Base-by-base conservation (phyloP, 805 yeast genomes). In the Pichia exigua region DNA sequence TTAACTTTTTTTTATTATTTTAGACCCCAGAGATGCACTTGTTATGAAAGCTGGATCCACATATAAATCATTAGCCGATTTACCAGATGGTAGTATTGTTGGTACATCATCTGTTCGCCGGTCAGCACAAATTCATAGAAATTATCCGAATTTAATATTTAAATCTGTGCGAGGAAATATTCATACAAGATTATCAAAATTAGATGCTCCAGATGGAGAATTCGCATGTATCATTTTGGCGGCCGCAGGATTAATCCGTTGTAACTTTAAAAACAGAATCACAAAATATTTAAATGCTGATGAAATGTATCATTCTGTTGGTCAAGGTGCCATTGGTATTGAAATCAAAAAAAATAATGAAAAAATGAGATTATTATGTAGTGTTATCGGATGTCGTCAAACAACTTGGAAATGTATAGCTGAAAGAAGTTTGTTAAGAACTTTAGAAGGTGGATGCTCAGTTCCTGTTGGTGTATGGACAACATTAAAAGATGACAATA, bases 281-380 rank as follows among this genome's bases (percentile, higher is more conserved):
- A 82, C 96, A 7, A 74, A 78, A 56, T 76, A 74, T 57, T 74
- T 94, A 56, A 80, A 83, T 51, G 75, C 82, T 6, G 85, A 87
- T 35, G 87, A 84, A 50, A 87, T 92, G 96, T 85, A 82, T 65
- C 87, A 92, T 65, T 97, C 99, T 1, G 97, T 94, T 45, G 99
- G 99, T n/a, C 99, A 94, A 72, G 99, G 99, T 57, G 98, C 98
- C 0, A 70, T 94, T 44, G 99, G 98, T 20, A 73, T 94, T 27
- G 99, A 94, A 70, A 87, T 92, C 58, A 78, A 95, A 60, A 76
- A 76, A 53, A 78, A 76, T 53, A 96, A 94, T 66, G 62, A 67
- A 7, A 70, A 73, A 47, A 78, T 87, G 68, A 71, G 71, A 59
- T 67, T 75, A 50, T 73, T 91, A 20, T 77, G 95, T 59, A 67